These are phyloP conservation scores for Kluyveromyces marxianus DNA, from an alignment of 1,139 yeast species.

Conservation along the genomic window DNA sequence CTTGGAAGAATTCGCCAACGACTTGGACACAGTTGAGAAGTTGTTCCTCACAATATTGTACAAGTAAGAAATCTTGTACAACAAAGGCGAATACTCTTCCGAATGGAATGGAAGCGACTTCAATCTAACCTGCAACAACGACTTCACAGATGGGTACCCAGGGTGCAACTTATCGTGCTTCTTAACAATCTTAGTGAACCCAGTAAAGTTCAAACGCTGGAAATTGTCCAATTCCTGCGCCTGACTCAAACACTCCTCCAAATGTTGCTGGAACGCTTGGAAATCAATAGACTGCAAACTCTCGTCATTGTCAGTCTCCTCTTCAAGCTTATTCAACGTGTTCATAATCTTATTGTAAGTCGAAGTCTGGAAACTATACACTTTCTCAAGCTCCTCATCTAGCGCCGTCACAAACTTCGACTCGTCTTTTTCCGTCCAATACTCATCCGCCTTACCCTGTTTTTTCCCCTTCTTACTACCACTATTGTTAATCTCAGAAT, in stretches of 20 bases:
- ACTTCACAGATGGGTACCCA: conserved; percentile 70
- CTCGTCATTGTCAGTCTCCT: conserved; percentile 28
- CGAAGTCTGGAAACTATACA: conserved; percentile 74
- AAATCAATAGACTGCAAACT: conserved; percentile 26
- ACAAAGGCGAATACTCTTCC: conserved; percentile 88
- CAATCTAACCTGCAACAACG: conserved; percentile 79
- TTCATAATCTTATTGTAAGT: conserved; percentile 66
- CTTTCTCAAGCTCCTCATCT: conserved; percentile 84
- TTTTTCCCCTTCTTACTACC: conserved; percentile 17
- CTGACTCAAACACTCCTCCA: conserved; percentile 65
- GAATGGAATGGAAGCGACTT: conserved; percentile 85
- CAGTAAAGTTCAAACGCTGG: conserved; percentile 87
- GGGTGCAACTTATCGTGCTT: conserved; percentile 91
- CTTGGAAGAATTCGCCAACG: conserved; percentile 27
- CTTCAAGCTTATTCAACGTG: conserved; percentile 58
- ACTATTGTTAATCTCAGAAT: conserved; percentile 29
- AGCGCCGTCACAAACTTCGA: conserved; percentile 70
- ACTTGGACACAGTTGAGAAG: conserved; percentile 22
- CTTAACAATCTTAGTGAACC: conserved; percentile 88
- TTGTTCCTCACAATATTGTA: conserved; percentile 63
- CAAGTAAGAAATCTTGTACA: conserved; percentile 73
- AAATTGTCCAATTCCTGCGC: conserved; percentile 87
- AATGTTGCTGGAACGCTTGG: conserved; percentile 45
- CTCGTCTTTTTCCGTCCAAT: conserved; percentile 80
- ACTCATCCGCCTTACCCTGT: conserved; percentile 21